phyloP scores from a whole-genome alignment of 2,329 filamentous ascomycete species.

The Tolypocladium ovalisporum region DNA sequence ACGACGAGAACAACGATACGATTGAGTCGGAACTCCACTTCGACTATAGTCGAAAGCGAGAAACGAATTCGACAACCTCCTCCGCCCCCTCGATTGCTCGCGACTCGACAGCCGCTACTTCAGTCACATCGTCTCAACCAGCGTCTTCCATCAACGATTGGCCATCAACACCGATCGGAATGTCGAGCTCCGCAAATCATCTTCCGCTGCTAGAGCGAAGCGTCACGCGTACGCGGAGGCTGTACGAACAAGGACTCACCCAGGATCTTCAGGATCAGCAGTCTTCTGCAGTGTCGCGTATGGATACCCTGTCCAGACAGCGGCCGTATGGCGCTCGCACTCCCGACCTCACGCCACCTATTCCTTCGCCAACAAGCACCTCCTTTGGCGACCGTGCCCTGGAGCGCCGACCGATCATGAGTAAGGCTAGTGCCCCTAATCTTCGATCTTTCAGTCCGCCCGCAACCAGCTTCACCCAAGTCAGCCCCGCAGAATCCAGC shows the following conservation, averaged over 20 bases:
- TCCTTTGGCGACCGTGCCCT: constrained; percentile 35
- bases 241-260: constrained; percentile 76
- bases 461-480: constrained; percentile 25
- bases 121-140: constrained; percentile 61
- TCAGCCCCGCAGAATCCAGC: constrained; percentile 25
- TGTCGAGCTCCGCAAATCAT: constrained; percentile 24
- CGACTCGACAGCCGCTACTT: constrained; percentile 81
- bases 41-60: constrained; percentile 64
- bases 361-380: constrained; percentile 33
- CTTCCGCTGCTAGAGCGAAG: constrained; percentile 47
- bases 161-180: constrained; percentile 26
- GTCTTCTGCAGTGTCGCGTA: constrained; percentile 60
- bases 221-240: constrained; percentile 57
- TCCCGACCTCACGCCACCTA: constrained; percentile 32
- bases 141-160: constrained; percentile 40
- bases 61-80: constrained; percentile 79
- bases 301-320: constrained; percentile 67
- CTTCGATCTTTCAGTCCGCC: constrained; percentile 47
- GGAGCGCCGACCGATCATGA: constrained; percentile 33
- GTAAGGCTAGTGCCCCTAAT: constrained; percentile 58
- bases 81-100: constrained; percentile 55
- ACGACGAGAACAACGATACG: constrained; percentile 23
- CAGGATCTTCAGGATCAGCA: constrained; percentile 76
- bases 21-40: constrained; percentile 38
- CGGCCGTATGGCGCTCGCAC: constrained; percentile 39